A percentile compares a stretch with the other conserved stretches of the same genome.
Evolutionary conservation across 805 yeast species (phyloP).

Genomic region (Barnettozyma siamensis): DNA sequence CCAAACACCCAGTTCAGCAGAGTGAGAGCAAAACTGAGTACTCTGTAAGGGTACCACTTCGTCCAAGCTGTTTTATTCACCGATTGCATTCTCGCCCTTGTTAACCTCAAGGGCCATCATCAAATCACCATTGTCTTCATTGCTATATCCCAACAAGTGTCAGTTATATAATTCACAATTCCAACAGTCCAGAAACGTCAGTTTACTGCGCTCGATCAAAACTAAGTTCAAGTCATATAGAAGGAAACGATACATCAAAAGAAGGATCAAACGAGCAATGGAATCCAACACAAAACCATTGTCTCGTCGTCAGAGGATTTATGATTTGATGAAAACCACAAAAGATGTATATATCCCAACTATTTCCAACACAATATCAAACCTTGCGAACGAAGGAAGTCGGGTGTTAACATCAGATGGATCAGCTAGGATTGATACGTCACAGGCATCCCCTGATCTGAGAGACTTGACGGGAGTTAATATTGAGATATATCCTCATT

Average conservation of each 20-base stretch:
- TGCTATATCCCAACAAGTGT: not conserved
- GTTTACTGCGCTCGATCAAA: not conserved
- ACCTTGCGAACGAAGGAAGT: constrained; percentile 41
- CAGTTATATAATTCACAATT: not conserved
- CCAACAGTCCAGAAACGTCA: constrained; percentile 1
- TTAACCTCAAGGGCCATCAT: not conserved
- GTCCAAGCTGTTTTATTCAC: not conserved
- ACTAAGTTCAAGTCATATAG: not conserved
- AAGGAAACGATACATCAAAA: not conserved
- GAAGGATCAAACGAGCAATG: not conserved
- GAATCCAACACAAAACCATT: not conserved
- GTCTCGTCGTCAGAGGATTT: constrained; percentile 39
- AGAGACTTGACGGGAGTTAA: constrained; percentile 41
- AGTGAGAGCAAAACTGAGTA: too few species aligned
- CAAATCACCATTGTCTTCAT: too few species aligned
- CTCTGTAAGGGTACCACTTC: not conserved
- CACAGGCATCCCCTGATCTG: not conserved
- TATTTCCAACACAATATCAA: constrained; percentile 42
- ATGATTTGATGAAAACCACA: constrained; percentile 48
- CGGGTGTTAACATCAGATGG: constrained; percentile 17
- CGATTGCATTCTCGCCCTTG: not conserved
- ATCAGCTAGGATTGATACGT: not conserved
- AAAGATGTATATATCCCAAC: constrained; percentile 54
- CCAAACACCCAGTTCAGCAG: too few species aligned
- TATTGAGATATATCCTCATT: constrained; percentile 57